These are phyloP conservation scores for Nakazawaea ishiwadae DNA, from an alignment of 805 yeast species.

Conservation along the genomic window DNA sequence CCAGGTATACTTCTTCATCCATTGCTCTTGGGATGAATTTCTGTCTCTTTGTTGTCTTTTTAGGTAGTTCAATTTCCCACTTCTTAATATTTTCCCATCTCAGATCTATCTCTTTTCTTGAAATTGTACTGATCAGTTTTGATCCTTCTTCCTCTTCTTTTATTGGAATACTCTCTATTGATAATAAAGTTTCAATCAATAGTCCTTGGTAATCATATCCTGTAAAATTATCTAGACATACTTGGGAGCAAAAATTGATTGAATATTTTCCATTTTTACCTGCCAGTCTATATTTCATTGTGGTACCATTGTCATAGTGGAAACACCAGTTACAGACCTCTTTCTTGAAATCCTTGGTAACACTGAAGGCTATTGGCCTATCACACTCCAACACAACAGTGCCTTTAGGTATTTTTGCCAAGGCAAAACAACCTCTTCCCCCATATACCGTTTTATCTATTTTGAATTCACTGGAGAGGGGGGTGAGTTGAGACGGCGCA, in stretches of 20 bases:
- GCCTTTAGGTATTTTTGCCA: slow-evolving; percentile 31
- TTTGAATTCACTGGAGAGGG: slow-evolving; percentile 27
- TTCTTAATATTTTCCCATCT: slow-evolving; percentile 34
- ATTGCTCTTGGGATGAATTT: slow-evolving; percentile 34
- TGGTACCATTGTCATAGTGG: slow-evolving; percentile 40
- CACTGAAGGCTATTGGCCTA: slow-evolving; percentile 41
- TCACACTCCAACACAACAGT: slow-evolving; percentile 35
- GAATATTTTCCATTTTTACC: slow-evolving; percentile 30
- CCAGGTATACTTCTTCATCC: slow-evolving; percentile 49
- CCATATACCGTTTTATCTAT: slow-evolving; percentile 41
- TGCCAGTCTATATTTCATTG: slow-evolving; percentile 35
- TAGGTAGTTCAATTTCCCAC: slow-evolving; percentile 32
- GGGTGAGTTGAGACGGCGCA: background rate
- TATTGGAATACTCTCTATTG: slow-evolving; percentile 25
- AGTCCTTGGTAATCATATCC: slow-evolving; percentile 30
- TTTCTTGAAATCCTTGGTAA: slow-evolving; percentile 50
- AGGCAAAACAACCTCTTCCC: slow-evolving; percentile 63
- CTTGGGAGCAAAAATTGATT: slow-evolving; percentile 49
- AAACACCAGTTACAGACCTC: slow-evolving; percentile 60
- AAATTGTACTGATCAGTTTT: too few relatives aligned
- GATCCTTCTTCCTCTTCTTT: slow-evolving; percentile 12
- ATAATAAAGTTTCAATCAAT: slow-evolving; percentile 31
- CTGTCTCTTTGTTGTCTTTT: slow-evolving; percentile 33
- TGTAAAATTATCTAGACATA: slow-evolving; percentile 35
- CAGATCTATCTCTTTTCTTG: slow-evolving; percentile 18